Conservation (phyloP, 2,329 filamentous ascomycete species). For the Alternaria burnsii region DNA sequence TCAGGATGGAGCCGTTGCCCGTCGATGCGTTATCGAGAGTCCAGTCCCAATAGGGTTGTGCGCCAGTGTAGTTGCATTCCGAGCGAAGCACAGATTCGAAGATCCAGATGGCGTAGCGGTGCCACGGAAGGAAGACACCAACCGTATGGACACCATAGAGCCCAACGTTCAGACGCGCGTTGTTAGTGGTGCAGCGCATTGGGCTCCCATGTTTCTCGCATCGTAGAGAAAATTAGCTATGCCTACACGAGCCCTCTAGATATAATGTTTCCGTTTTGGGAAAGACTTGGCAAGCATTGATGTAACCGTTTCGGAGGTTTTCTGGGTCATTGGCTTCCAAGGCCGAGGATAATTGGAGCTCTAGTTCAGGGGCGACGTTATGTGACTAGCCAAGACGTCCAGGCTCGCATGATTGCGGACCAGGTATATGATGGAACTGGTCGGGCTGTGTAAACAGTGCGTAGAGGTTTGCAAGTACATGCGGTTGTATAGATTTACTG, state of each 20-base stretch:
- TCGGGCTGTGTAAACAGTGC: not conserved
- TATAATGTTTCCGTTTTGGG: not conserved
- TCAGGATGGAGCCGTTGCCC: not conserved
- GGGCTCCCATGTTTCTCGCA: not conserved
- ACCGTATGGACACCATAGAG: not conserved
- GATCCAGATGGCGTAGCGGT: constrained; percentile 4
- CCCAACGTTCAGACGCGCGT: not conserved
- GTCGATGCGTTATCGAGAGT: not conserved
- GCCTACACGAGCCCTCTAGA: not conserved
- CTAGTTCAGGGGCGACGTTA: not conserved
- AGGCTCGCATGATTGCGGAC: not conserved
- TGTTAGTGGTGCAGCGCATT: not conserved
- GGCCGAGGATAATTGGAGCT: not conserved
- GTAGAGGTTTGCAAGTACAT: not conserved
- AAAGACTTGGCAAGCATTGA: not conserved
- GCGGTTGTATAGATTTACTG: not conserved
- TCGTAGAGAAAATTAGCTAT: not conserved
- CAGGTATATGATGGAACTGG: not conserved
- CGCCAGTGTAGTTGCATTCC: constrained; percentile 1
- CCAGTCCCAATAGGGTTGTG: constrained; percentile 3
- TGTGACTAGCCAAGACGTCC: not conserved
- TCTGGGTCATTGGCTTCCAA: not conserved
- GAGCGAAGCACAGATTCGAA: constrained; percentile 1
- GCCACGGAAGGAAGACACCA: constrained; percentile 1
- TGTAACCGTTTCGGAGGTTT: not conserved